phyloP scores from a whole-genome alignment of 176 grass and related monocot genomes.

The Oryza officinalis region DNA sequence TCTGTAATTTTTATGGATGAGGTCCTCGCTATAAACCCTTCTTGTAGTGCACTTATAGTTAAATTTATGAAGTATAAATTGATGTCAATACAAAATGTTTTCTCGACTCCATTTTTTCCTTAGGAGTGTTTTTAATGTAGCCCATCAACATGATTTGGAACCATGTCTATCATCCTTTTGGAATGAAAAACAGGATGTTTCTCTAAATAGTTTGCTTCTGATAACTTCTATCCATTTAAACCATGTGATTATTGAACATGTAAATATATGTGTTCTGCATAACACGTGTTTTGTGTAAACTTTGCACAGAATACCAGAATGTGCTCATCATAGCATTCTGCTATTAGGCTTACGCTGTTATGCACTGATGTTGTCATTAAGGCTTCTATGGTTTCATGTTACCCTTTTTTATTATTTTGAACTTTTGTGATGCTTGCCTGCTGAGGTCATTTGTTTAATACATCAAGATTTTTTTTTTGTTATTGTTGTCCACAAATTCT shows the following conservation, averaged over 20 bases:
- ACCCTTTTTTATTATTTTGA: neutral
- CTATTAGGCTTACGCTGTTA: neutral
- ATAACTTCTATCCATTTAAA: neutral
- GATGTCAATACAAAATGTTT: neutral
- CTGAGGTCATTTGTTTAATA: slow-evolving; percentile 10
- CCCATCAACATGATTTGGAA: neutral
- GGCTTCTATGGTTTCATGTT: neutral
- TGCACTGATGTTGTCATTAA: neutral
- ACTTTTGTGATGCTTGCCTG: neutral
- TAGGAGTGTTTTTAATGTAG: neutral
- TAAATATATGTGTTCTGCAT: neutral
- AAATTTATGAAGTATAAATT: neutral
- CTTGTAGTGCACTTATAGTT: neutral
- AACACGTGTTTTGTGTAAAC: neutral
- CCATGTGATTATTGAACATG: neutral
- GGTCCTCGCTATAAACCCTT: slow-evolving; percentile 45
- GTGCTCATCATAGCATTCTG: neutral
- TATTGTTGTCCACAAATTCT: neutral
- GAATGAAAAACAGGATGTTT: neutral
- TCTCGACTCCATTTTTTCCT: neutral
- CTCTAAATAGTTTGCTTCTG: neutral
- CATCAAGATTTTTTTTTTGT: neutral
- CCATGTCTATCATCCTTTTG: neutral
- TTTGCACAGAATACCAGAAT: neutral
- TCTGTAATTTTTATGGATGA: slow-evolving; percentile 99